A percentile compares a stretch with the other conserved stretches of the same genome.
Conservation (phyloP, 2,329 filamentous ascomycete species). For the Exophiala aquamarina region DNA sequence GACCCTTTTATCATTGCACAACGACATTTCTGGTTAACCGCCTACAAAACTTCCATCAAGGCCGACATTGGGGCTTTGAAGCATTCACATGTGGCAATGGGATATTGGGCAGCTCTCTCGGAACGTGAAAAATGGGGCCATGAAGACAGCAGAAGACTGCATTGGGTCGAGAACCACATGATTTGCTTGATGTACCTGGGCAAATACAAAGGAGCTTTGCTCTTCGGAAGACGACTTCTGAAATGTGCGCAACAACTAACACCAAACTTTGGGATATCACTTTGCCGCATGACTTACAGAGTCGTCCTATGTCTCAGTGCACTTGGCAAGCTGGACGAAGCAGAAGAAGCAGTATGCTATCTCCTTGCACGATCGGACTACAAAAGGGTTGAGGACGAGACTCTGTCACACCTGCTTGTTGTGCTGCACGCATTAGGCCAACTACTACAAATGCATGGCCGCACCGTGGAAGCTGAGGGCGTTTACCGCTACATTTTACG, state of each 20-base stretch:
- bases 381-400: constrained; percentile 5
- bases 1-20: constrained; percentile 3
- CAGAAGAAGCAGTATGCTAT: constrained; percentile 6
- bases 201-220: constrained; percentile 14
- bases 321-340: constrained; percentile 9
- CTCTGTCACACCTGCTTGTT: constrained; percentile 4
- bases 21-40: constrained; percentile 11
- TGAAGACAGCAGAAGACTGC: constrained; percentile 3
- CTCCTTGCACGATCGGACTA: constrained; percentile 9
- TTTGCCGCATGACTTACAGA: constrained; percentile 9
- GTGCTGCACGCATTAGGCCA: constrained; percentile 7
- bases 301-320: constrained; percentile 6
- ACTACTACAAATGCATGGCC: constrained; percentile 5
- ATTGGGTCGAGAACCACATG: constrained; percentile 16
- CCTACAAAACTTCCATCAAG: not conserved
- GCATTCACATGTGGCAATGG: constrained; percentile 16
- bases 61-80: constrained; percentile 4
- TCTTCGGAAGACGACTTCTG: constrained; percentile 9
- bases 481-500: constrained; percentile 9
- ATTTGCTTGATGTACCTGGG: constrained; percentile 3
- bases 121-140: constrained; percentile 1
- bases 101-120: constrained; percentile 5
- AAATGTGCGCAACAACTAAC: constrained; percentile 6
- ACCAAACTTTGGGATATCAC: constrained; percentile 4
- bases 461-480: constrained; percentile 14